Evolutionary conservation across 2,329 filamentous ascomycete genomes (phyloP).

Genomic region (Pestalotiopsis sp.): DNA sequence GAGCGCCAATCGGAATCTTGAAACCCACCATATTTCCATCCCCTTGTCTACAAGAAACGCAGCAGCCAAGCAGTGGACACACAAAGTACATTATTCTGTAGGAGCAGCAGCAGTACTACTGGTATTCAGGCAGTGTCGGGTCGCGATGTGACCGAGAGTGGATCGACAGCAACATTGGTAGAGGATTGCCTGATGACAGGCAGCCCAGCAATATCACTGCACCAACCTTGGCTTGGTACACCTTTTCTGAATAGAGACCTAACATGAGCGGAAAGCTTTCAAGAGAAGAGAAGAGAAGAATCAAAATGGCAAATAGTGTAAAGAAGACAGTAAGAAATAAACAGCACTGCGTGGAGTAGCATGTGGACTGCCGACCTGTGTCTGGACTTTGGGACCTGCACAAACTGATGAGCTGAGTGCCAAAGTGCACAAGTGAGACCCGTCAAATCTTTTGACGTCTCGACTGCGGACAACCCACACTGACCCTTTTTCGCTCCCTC

Average conservation of each 20-base stretch:
- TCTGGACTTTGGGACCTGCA: not conserved
- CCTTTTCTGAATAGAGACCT: too few species aligned
- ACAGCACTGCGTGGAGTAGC: not conserved
- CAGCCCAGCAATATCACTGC: not conserved
- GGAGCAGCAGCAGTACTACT: not conserved
- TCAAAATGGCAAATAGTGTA: not conserved
- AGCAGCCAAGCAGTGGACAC: not conserved
- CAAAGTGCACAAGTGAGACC: not conserved
- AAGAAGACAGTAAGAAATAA: not conserved
- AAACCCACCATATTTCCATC: conserved; percentile 2
- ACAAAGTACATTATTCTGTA: not conserved
- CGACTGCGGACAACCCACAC: conserved; percentile 9
- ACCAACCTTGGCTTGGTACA: too few species aligned
- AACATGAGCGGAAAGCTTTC: not conserved
- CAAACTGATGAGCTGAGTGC: not conserved
- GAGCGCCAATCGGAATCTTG: conserved; percentile 8
- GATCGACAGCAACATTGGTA: not conserved
- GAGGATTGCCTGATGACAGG: not conserved
- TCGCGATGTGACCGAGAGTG: too few species aligned
- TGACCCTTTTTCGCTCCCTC: conserved; percentile 6
- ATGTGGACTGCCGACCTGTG: not conserved
- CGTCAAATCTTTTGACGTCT: conserved; percentile 14
- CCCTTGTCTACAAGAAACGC: not conserved
- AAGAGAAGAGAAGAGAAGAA: not conserved
- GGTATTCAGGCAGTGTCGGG: too few species aligned